phyloP scores from a whole-genome alignment of 768 basidiomycete species.

The Auriscalpium orientale region DNA sequence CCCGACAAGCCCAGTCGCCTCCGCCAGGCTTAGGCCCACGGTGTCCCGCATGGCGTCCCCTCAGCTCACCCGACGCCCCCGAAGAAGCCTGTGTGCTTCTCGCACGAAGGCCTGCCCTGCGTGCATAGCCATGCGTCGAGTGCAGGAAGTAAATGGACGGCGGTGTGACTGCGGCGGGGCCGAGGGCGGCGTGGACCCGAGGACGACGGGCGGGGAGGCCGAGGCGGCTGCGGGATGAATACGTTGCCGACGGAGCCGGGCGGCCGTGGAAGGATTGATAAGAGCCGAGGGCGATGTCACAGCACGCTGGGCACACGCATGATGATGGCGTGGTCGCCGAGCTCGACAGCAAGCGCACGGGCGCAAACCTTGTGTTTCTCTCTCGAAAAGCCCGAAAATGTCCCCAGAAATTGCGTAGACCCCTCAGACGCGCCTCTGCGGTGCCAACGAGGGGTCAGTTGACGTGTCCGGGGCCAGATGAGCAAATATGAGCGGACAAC shows the following conservation, averaged over 20 bases:
- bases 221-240: not conserved
- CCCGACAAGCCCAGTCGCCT: too few species aligned
- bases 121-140: too few species aligned
- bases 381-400: not conserved
- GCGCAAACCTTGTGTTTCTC: conserved; percentile 14
- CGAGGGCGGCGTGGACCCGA: not conserved
- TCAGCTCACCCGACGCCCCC: too few species aligned
- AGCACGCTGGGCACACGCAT: conserved; percentile 14
- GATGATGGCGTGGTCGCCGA: conserved; percentile 14
- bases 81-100: too few species aligned
- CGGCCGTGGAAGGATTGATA: conserved; percentile 12
- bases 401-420: not conserved
- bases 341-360: conserved; percentile 16
- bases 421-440: not conserved
- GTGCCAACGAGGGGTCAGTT: not conserved
- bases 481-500: not conserved
- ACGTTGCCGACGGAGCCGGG: not conserved
- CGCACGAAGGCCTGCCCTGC: too few species aligned
- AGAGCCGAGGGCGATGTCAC: conserved; percentile 14
- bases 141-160: not conserved
- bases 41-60: too few species aligned
- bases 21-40: too few species aligned
- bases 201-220: not conserved
- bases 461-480: not conserved
- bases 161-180: not conserved